Conservation (phyloP, 192 early-diverging fungal species). For the Powellomyces hirtus region DNA sequence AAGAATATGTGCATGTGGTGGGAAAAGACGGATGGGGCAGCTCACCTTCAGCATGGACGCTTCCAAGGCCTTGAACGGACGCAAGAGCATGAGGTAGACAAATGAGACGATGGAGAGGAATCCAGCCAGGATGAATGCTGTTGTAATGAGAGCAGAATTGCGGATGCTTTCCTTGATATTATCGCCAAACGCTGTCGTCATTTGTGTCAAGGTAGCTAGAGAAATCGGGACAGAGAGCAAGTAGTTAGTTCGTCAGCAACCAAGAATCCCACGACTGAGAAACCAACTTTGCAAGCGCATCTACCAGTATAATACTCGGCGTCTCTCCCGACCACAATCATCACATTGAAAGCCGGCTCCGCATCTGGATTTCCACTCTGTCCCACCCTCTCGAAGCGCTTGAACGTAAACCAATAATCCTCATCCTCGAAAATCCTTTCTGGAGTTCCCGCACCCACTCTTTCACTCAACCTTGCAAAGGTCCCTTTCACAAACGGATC, state of each 20-base stretch:
- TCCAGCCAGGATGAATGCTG: constrained; percentile 1
- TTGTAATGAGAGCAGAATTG: constrained; percentile 3
- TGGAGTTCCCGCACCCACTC: neutral
- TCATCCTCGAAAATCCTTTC: neutral
- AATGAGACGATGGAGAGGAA: neutral
- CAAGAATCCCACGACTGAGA: too few species aligned
- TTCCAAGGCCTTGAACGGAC: neutral
- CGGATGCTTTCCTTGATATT: neutral
- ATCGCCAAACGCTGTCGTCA: neutral
- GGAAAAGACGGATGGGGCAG: too few species aligned
- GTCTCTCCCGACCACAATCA: neutral
- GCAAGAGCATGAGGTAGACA: neutral
- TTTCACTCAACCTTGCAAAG: neutral
- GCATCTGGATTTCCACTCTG: too few species aligned
- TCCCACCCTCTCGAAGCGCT: constrained; percentile 3
- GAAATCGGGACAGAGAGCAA: too few species aligned
- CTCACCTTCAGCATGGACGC: neutral
- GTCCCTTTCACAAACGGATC: neutral
- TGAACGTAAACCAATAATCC: neutral
- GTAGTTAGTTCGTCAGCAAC: too few species aligned
- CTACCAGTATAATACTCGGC: neutral
- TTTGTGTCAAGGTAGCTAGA: neutral
- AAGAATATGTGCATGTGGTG: too few species aligned
- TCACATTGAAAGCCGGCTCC: too few species aligned
- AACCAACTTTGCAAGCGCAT: too few species aligned